Evolutionary conservation across 306 rosid species (phyloP), one percentile per base, ranked within the genome.

Genomic region (Canavalia gladiata): DNA sequence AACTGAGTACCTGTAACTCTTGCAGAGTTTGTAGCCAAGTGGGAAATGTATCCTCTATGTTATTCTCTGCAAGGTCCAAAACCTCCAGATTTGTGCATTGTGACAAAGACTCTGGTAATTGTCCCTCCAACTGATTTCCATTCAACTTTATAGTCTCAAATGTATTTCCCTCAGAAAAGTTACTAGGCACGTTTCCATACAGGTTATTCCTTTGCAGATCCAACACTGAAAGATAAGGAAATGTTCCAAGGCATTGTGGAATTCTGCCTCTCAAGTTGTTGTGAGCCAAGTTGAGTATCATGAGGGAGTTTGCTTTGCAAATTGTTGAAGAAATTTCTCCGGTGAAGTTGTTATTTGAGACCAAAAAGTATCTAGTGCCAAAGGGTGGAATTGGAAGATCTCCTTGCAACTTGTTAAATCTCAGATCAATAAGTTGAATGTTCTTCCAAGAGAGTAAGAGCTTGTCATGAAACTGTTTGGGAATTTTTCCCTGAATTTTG

Each of bases 11-110:
- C 4, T 64, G 84, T 4, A 86, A 80, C 31, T 63, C 8, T 1
- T 52, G 70, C 1, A 86, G 80, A 29, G 63, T 29, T 63, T 68
- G 83, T 52, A 89, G 62, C 88, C 89, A 85, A 54, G 8, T 6
- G 2, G 84, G 90, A 79, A 85, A 85, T 9, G 54, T 12, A 6
- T 80, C 89, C 1, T 50, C 70, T 29, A 89, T 42, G 7, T 35
- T 37, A 66, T 87, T 89, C 5, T 79, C 39, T 45, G 87, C 90
- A 43, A 89, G 33, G 68, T 90, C 88, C 13, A 90, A 39, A 79
- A 87, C 54, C 72, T 83, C 29, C 1, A 89, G 73, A 0, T 1
- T 0, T 1, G 2, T 9, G 29, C 91, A 86, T 3, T 59, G 7
- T 0, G 31, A 30, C 77, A 88, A 71, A 25, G 81, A 70, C 0